Percentiles rank a stretch among this genome's conserved stretches.
phyloP scores from a whole-genome alignment of 2,329 filamentous ascomycete species.

The Tolypocladium guangdongense region DNA sequence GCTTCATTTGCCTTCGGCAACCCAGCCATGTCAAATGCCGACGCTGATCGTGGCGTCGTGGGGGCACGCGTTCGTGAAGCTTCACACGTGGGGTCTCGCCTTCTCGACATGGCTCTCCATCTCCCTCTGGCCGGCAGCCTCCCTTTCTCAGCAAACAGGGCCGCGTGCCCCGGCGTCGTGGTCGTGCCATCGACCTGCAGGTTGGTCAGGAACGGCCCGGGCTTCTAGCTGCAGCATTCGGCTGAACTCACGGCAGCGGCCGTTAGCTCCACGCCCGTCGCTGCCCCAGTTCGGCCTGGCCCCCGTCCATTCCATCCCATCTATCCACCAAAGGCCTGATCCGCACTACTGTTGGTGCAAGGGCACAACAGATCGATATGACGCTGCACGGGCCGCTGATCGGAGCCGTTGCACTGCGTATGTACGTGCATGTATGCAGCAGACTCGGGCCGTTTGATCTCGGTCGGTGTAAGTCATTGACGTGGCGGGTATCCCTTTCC shows the following conservation, averaged over 20 bases:
- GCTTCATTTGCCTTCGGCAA: constrained; percentile 1
- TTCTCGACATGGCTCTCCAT: neutral
- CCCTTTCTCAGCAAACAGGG: neutral
- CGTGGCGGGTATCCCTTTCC: neutral
- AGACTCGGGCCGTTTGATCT: neutral
- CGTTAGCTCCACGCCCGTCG: neutral
- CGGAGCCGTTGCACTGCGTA: neutral
- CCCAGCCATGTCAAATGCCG: neutral
- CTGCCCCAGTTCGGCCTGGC: neutral
- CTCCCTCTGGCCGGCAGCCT: neutral
- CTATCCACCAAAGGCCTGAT: neutral
- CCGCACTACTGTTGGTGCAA: neutral
- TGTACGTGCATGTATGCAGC: neutral
- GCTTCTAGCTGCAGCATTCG: neutral
- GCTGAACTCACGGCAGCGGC: neutral
- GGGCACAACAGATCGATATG: neutral
- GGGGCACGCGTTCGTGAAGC: neutral
- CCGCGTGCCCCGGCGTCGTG: too few relatives aligned
- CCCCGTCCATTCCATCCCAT: neutral
- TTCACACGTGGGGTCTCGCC: neutral
- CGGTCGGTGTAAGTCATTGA: neutral
- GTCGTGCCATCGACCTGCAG: neutral
- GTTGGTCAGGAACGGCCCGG: neutral
- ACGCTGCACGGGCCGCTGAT: neutral
- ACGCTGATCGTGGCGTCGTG: neutral